These are phyloP conservation scores for Pholiota adiposa DNA, from an alignment of 1,284 basidiomycete genomes.

Conservation along the genomic window DNA sequence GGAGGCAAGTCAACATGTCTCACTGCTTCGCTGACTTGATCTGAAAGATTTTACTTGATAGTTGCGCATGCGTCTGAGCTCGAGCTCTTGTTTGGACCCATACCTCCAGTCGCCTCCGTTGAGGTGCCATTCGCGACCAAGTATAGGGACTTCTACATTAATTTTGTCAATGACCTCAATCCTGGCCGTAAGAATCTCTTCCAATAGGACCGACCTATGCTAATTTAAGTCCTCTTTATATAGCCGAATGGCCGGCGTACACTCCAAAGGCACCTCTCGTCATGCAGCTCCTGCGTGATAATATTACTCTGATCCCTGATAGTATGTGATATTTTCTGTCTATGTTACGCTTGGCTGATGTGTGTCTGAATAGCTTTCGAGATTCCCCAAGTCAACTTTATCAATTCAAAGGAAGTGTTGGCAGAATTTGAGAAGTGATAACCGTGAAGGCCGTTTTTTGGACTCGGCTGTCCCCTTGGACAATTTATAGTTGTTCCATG, in stretches of 20 bases:
- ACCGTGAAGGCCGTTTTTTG: not conserved
- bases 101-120: constrained; percentile 41
- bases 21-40: not conserved
- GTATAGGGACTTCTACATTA: constrained; percentile 55
- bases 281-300: constrained; percentile 53
- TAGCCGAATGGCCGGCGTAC: constrained; percentile 51
- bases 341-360: not conserved
- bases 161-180: constrained; percentile 55
- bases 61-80: constrained; percentile 59
- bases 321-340: constrained; percentile 37
- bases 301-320: constrained; percentile 53
- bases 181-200: constrained; percentile 46
- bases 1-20: constrained; percentile 17
- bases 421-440: constrained; percentile 10
- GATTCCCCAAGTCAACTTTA: constrained; percentile 1
- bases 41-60: constrained; percentile 22
- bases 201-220: not conserved
- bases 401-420: constrained; percentile 6
- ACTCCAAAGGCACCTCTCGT: constrained; percentile 36
- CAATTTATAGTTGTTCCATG: not conserved
- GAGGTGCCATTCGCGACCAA: constrained; percentile 51
- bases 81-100: constrained; percentile 49
- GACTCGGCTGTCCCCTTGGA: not conserved
- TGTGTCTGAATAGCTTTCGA: constrained; percentile 1
- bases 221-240: not conserved